Evolutionary conservation across 345 rosid species (phyloP).

Genomic region (Schrenkiella parvula): DNA sequence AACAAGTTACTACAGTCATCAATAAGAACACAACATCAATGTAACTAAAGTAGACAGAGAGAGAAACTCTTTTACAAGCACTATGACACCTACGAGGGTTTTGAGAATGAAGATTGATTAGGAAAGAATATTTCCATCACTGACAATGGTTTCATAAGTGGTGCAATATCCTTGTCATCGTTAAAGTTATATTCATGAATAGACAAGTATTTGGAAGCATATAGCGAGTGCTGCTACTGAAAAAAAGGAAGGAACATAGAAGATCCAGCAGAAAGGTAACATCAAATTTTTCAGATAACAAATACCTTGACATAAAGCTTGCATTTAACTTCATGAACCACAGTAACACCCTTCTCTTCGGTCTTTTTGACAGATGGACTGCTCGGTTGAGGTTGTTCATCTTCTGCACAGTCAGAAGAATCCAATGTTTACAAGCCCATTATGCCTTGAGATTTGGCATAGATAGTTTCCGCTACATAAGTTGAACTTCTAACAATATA

Average conservation of each 20-base stretch:
- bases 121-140: neutral
- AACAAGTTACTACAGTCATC: neutral
- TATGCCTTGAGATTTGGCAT: conserved; percentile 10
- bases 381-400: conserved; percentile 72
- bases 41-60: neutral
- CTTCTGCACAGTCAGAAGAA: conserved; percentile 43
- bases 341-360: conserved; percentile 74
- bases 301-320: conserved; percentile 90
- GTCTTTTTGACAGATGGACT: conserved; percentile 91
- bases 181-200: neutral
- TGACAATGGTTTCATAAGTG: neutral
- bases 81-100: neutral
- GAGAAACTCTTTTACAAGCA: neutral
- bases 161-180: neutral
- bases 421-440: neutral
- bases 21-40: neutral
- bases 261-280: neutral
- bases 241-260: neutral
- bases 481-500: conserved; percentile 7
- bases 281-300: neutral
- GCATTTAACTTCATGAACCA: conserved; percentile 95
- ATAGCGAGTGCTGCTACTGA: neutral
- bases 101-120: neutral
- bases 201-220: neutral
- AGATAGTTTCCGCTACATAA: neutral